A percentile compares a stretch with the other conserved stretches of the same genome.
phyloP scores from a whole-genome alignment of 805 yeast species.

The Yarrowia porcina region DNA sequence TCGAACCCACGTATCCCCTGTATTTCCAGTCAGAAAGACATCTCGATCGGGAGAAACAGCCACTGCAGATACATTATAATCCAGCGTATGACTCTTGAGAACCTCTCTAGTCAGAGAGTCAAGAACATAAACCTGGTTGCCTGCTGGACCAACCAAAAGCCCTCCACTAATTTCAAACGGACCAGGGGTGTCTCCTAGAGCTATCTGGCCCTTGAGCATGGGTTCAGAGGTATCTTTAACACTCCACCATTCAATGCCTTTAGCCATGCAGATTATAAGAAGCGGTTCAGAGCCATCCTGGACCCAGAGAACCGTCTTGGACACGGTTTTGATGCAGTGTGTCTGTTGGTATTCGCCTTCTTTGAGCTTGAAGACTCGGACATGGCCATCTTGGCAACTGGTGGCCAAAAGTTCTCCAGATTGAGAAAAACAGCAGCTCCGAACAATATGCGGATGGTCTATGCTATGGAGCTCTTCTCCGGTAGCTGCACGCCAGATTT shows the following conservation, averaged over 20 bases:
- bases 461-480: slow-evolving; percentile 30
- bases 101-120: slow-evolving; percentile 29
- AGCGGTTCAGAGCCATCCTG: slow-evolving; percentile 23
- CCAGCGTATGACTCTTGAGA: slow-evolving; percentile 30
- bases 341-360: not conserved
- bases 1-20: slow-evolving; percentile 38
- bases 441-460: slow-evolving; percentile 32
- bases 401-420: not conserved
- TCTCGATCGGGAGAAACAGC: slow-evolving; percentile 30
- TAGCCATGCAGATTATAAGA: slow-evolving; percentile 32
- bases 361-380: slow-evolving; percentile 5
- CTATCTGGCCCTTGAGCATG: slow-evolving; percentile 16
- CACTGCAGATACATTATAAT: slow-evolving; percentile 35
- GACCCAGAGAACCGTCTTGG: slow-evolving; percentile 23
- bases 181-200: slow-evolving; percentile 13
- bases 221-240: slow-evolving; percentile 27
- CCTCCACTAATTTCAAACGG: slow-evolving; percentile 27
- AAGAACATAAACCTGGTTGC: slow-evolving; percentile 30
- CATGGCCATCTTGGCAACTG: slow-evolving; percentile 13
- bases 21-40: slow-evolving; percentile 34
- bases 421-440: slow-evolving; percentile 31
- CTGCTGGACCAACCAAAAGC: slow-evolving; percentile 34
- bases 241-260: slow-evolving; percentile 36
- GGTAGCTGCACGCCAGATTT: slow-evolving; percentile 31
- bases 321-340: slow-evolving; percentile 15